Base-by-base conservation (phyloP, 2,329 filamentous ascomycete species). In the Ascochyta lentis region DNA sequence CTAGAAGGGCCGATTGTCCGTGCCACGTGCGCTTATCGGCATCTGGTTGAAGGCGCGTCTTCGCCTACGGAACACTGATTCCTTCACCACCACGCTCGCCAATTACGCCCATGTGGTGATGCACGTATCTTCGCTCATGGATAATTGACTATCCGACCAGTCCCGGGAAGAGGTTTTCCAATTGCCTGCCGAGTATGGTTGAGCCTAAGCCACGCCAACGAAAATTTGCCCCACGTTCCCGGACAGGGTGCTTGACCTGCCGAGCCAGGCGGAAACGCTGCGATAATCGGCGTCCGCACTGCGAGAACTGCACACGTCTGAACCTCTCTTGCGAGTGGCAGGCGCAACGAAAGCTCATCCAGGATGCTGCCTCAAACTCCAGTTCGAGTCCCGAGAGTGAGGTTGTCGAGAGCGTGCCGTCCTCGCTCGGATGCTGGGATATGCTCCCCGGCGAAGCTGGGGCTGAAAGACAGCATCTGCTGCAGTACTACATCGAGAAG, bases 291-390 rank as follows among this genome's bases (percentile, higher is more conserved):
- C 71, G 70, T 43, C 72, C 72, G 34, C 61, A 66, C 41, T 75
- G 72, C 54, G 63, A 66, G 40, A 74, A 72, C 58, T 75, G 72
- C 58, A 67, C 64, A 12, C 70, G 72, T 27, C 60, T 75, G 24
- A 75, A 74, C 33, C 58, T 75, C 22, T 65, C 64, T 19, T 75
- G 72, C 57, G 69, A 74, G 54, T 75, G 72, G 69, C 69, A 75
- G 44, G 60, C 65, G 26, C 69, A 64, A 51, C 68, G 71, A 26
- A 68, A 60, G 24, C 56, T 74, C 3, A 56, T 67, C 8, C 39
- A 58, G 22, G 54, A 58, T 12, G 24, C 45, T 4, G 42, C 40
- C 3, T 50, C 54, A 6, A 37, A 50, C 15, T 52, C 63, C 2
- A 53, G 49, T 34, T 57, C 62, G 4, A 60, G 59, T 23, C 56